Conservation (phyloP, 352 stramenopile species). For the Globisporangium cystogenes region DNA sequence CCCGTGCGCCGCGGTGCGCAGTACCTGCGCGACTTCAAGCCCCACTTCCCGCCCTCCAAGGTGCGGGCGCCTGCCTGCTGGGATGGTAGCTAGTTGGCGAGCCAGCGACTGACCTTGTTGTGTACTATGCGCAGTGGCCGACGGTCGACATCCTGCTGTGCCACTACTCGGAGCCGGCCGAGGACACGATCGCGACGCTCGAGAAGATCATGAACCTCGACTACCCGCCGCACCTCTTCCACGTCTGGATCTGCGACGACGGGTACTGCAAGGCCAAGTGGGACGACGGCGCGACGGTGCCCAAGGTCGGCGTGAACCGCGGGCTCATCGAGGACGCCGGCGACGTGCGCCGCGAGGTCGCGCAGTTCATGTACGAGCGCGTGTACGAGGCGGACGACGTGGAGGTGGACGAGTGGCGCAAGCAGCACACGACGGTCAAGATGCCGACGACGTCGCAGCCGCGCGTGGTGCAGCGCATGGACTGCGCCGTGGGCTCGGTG, state of each 20-base stretch:
- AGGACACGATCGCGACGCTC: conserved; percentile 82
- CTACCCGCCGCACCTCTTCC: conserved; percentile 82
- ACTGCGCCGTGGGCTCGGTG: conserved; percentile 77
- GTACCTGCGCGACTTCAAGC: conserved; percentile 86
- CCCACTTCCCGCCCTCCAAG: conserved; percentile 53
- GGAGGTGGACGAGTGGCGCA: conserved; percentile 84
- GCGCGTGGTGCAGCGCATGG: conserved; percentile 61
- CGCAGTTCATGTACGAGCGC: conserved; percentile 88
- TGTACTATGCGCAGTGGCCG: conserved; percentile 78
- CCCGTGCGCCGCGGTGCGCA: conserved; percentile 79
- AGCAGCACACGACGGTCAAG: conserved; percentile 78
- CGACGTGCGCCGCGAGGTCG: conserved; percentile 78
- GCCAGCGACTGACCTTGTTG: conserved; percentile 22
- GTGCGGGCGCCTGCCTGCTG: too few relatives aligned
- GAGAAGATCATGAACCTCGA: conserved; percentile 85
- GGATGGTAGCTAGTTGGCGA: too few relatives aligned
- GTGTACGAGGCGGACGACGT: conserved; percentile 82
- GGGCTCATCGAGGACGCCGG: conserved; percentile 57
- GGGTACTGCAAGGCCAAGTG: conserved; percentile 82
- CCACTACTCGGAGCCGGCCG: conserved; percentile 77
- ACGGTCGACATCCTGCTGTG: conserved; percentile 81
- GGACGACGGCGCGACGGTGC: conserved; percentile 64
- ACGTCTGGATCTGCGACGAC: conserved; percentile 84
- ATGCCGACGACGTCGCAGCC: conserved; percentile 59
- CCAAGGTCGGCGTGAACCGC: conserved; percentile 14